These are phyloP conservation scores for Cavenderia fasciculata DNA, from an alignment of 78 protist species.

Conservation along the genomic window DNA sequence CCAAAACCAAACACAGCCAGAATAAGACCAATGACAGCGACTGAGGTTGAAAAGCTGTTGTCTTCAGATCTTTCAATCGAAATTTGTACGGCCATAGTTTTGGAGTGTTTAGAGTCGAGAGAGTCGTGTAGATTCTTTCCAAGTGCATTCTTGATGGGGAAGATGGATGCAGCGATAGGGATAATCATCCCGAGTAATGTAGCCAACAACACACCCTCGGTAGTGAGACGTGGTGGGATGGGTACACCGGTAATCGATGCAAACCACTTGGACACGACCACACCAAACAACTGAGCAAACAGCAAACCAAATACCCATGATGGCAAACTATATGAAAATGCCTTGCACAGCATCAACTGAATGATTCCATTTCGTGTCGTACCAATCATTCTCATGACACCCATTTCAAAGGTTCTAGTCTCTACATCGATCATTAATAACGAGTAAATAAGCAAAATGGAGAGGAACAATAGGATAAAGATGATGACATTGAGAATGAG, in stretches of 20 bases:
- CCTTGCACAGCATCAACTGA: slow-evolving; percentile 82
- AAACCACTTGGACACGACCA: slow-evolving; percentile 31
- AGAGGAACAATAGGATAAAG: slow-evolving; percentile 71
- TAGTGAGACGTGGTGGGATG: slow-evolving; percentile 43
- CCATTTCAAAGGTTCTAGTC: slow-evolving; percentile 93
- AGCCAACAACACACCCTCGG: slow-evolving; percentile 65
- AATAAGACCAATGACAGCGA: slow-evolving; percentile 80
- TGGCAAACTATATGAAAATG: slow-evolving; percentile 89
- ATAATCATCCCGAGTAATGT: slow-evolving; percentile 83
- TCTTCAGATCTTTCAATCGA: slow-evolving; percentile 80
- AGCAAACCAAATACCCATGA: slow-evolving; percentile 89
- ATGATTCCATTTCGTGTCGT: slow-evolving; percentile 80
- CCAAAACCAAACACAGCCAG: slow-evolving; percentile 82
- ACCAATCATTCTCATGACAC: slow-evolving; percentile 92
- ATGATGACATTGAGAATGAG: slow-evolving; percentile 88
- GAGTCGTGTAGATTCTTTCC: slow-evolving; percentile 80
- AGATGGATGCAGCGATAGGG: slow-evolving; percentile 85
- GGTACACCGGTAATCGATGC: slow-evolving; percentile 42
- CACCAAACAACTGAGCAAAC: slow-evolving; percentile 63
- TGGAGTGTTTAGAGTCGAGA: slow-evolving; percentile 83
- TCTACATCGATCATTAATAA: slow-evolving; percentile 93
- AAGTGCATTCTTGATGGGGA: slow-evolving; percentile 91
- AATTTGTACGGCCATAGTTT: slow-evolving; percentile 83
- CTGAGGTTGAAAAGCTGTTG: slow-evolving; percentile 26
- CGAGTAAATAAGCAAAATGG: slow-evolving; percentile 92